phyloP scores from a whole-genome alignment of 306 rosid genomes.

The Oemleria cerasiformis region DNA sequence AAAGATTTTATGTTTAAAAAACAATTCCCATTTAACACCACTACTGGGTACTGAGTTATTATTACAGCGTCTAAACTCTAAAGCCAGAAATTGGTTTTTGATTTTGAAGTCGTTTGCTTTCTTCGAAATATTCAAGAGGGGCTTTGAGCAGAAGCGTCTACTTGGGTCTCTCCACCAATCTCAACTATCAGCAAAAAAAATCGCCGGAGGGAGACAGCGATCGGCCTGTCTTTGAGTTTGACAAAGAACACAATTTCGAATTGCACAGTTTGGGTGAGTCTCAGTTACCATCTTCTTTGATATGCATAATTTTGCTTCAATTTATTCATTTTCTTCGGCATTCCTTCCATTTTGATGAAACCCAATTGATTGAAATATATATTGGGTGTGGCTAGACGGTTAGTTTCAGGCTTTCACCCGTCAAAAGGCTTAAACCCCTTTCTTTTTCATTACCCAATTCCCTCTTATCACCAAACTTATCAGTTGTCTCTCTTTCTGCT shows the following conservation, averaged over 20 bases:
- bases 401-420: neutral
- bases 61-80: no score
- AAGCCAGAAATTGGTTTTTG: neutral
- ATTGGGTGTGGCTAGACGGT: neutral
- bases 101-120: neutral
- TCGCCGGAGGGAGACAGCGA: neutral
- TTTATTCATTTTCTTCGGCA: neutral
- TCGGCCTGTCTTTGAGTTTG: neutral
- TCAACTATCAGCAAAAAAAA: neutral
- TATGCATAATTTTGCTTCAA: constrained; percentile 2
- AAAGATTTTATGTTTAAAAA: no score
- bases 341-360: neutral
- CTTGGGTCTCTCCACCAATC: neutral
- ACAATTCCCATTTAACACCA: neutral
- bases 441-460: neutral
- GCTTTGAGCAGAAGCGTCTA: neutral
- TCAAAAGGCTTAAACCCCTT: neutral
- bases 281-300: neutral
- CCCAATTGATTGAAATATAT: neutral
- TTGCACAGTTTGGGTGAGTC: constrained; percentile 12
- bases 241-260: neutral
- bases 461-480: neutral
- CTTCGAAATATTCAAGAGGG: neutral
- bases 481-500: neutral
- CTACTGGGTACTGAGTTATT: neutral